Evolutionary conservation across 148 eudicot genomes (phyloP).

Genomic region (Camellia granthamiana): DNA sequence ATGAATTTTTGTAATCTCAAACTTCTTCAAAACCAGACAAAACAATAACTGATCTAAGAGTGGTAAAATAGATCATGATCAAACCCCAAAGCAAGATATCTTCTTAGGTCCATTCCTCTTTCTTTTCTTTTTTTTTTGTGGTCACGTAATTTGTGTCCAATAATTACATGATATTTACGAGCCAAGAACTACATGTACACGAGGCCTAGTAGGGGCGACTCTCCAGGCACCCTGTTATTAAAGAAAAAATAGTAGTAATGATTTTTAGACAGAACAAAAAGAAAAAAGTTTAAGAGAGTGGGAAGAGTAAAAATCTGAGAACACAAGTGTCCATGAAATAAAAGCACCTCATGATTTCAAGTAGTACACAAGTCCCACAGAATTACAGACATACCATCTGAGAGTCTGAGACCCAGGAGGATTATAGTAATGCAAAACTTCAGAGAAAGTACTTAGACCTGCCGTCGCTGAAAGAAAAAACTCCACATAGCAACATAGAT

Average conservation of each 20-base stretch:
- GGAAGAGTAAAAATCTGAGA: neutral
- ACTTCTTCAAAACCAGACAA: no score
- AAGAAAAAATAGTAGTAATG: no score
- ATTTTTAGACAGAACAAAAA: no score
- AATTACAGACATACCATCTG: constrained; percentile 5
- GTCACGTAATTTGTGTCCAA: no score
- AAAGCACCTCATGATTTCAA: constrained; percentile 1
- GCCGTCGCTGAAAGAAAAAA: neutral
- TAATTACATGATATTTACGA: no score
- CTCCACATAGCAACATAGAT: neutral
- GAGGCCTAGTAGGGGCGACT: no score
- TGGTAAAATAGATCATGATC: neutral
- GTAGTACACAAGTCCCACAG: neutral
- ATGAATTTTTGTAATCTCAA: no score
- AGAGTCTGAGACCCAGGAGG: neutral
- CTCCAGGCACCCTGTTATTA: no score
- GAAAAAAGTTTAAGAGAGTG: neutral
- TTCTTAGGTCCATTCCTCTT: no score
- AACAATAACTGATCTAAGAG: neutral
- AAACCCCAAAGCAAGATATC: no score
- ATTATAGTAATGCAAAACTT: neutral
- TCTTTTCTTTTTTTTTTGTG: no score
- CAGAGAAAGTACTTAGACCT: neutral
- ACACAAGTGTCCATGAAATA: neutral
- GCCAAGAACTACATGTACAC: no score